Base-by-base conservation (phyloP, 164 flowering plant species). In the Magnolia kwangsiensis region DNA sequence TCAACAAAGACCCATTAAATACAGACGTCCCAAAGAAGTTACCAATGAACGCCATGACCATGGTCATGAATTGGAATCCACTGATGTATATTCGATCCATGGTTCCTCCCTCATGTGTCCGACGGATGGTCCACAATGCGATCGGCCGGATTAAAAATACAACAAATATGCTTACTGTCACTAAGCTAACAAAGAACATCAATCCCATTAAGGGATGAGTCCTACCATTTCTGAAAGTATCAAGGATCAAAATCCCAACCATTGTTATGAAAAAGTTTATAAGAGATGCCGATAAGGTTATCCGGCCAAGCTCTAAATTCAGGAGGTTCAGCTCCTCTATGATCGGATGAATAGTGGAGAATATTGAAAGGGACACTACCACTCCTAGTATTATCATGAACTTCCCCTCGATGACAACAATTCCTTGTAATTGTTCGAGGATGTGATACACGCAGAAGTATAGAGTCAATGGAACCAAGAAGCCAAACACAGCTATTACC, bases 301-400 rank as follows among this genome's bases (percentile, higher is more conserved):
- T 50, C 29, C 79, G 86, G 1, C 86, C 83, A 1, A 84, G 72
- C 67, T 81, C 82, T 0, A 86, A 76, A 55, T 78, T 82, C 68
- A 85, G 79, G 50, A 83, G 75, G 19, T 78, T 75, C 31, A 83
- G 74, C 13, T 82, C 84, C 6, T 50, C 21, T 0, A 85, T 78
- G 55, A 69, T 61, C 64, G 50, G 63, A 16, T 74, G 55, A 3
- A 82, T 51, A 51, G 61, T 27, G 19, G 74, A 21, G 61, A 69
- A 71, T 2, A 65, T 51, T 0, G 72, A 72, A 0, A 74, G 7
- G 27, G 58, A 16, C 5, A 37, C 13, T 21, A 76, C 14, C 5
- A 64, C 9, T 3, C 0, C 19, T 1, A 50, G 18, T 1, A 18
- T 11, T 6, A 45, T 2, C 3, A 64, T 1, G 18, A 23, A 0